These are phyloP conservation scores for Bolboschoenus planiculmis DNA, from an alignment of 176 grass and related monocot species.

Conservation along the genomic window DNA sequence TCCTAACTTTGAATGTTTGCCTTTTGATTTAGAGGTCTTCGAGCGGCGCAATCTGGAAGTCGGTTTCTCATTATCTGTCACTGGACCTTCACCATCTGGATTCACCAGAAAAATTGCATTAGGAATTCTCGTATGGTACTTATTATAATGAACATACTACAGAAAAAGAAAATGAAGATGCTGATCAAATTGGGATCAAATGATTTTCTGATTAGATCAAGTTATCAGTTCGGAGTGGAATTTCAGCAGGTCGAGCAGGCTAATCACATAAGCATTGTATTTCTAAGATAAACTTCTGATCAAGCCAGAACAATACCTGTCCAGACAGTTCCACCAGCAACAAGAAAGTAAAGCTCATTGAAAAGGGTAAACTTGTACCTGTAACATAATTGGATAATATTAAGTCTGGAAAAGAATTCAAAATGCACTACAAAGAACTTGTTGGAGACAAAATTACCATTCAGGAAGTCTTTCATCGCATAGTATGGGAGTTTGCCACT, in stretches of 20 bases:
- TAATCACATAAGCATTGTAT: neutral
- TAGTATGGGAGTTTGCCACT: slow-evolving; percentile 91
- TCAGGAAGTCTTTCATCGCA: slow-evolving; percentile 77
- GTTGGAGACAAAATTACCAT: slow-evolving; percentile 44
- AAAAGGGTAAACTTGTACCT: slow-evolving; percentile 99
- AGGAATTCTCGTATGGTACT: neutral
- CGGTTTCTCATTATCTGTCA: slow-evolving; percentile 36
- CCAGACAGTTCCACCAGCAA: slow-evolving; percentile 95
- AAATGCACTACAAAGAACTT: neutral
- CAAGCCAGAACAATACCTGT: slow-evolving; percentile 49
- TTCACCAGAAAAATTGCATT: slow-evolving; percentile 13
- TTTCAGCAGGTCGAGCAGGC: neutral
- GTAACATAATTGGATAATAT: slow-evolving; percentile 15
- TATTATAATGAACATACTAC: neutral
- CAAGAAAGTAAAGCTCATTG: slow-evolving; percentile 98
- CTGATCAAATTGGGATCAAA: neutral
- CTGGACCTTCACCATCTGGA: slow-evolving; percentile 85
- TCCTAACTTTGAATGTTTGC: slow-evolving; percentile 30
- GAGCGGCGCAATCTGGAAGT: slow-evolving; percentile 31
- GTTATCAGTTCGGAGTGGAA: neutral
- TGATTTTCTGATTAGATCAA: neutral
- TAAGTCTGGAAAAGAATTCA: slow-evolving; percentile 5
- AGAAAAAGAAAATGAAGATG: neutral
- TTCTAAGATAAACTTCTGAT: neutral
- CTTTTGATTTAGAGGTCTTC: slow-evolving; percentile 38